phyloP scores from a whole-genome alignment of 768 basidiomycete genomes.

The Leucocoprinus leucothites region DNA sequence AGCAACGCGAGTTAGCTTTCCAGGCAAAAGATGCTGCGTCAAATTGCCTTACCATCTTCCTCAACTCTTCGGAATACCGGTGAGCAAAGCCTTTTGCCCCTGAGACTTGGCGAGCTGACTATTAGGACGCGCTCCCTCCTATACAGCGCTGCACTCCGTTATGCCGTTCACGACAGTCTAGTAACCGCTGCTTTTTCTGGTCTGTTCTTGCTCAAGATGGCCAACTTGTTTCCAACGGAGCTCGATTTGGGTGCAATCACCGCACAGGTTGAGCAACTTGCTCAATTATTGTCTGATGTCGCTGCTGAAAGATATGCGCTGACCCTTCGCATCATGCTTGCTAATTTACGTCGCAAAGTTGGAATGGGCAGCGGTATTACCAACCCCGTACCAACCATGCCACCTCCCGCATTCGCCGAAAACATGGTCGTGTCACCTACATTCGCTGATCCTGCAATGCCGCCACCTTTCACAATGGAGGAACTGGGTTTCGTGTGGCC shows the following conservation, averaged over 20 bases:
- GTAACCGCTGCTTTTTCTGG: slow-evolving; percentile 91
- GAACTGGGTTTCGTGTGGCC: slow-evolving; percentile 82
- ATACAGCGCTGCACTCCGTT: slow-evolving; percentile 78
- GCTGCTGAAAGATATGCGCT: slow-evolving; percentile 89
- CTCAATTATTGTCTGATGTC: slow-evolving; percentile 87
- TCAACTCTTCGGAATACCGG: slow-evolving; percentile 80
- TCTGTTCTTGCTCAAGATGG: slow-evolving; percentile 91
- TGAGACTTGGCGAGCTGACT: slow-evolving; percentile 5
- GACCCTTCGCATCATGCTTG: slow-evolving; percentile 90
- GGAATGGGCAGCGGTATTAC: slow-evolving; percentile 53
- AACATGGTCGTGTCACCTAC: slow-evolving; percentile 61
- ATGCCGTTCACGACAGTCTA: slow-evolving; percentile 90
- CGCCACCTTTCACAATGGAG: slow-evolving; percentile 76
- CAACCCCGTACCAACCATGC: slow-evolving; percentile 47
- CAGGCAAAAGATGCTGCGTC: slow-evolving; percentile 93
- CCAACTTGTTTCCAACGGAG: slow-evolving; percentile 85
- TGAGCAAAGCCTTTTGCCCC: slow-evolving; percentile 26
- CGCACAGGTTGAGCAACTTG: slow-evolving; percentile 85
- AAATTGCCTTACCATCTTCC: slow-evolving; percentile 79
- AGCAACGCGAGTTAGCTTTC: slow-evolving; percentile 92
- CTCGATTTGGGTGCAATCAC: slow-evolving; percentile 76
- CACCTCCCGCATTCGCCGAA: slow-evolving; percentile 49
- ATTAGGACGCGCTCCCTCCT: neutral
- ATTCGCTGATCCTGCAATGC: slow-evolving; percentile 49
- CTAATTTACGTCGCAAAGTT: slow-evolving; percentile 86